These are phyloP conservation scores for Canavalia gladiata DNA, from an alignment of 306 rosid species.

Conservation along the genomic window DNA sequence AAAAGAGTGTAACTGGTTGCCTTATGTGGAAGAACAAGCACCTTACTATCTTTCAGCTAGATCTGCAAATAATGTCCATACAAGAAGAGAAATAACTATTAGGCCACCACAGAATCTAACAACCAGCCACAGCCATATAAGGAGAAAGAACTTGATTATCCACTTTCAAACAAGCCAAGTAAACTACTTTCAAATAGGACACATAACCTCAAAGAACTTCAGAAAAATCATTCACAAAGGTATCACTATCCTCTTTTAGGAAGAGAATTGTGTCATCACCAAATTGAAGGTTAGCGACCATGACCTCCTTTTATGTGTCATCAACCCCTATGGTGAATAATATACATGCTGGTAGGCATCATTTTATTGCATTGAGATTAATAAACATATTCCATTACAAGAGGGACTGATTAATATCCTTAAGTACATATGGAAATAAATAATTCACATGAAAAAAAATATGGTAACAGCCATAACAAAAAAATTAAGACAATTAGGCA, in stretches of 20 bases:
- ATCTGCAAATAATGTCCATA: no score
- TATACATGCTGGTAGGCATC: not conserved
- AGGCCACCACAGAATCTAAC: no score
- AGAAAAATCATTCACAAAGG: not conserved
- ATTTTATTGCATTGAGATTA: not conserved
- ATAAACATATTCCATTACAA: not conserved
- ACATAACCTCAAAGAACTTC: not conserved
- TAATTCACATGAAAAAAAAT: slow-evolving; percentile 7
- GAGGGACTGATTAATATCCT: not conserved
- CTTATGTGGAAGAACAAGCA: no score
- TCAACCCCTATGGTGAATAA: not conserved
- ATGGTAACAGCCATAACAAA: not conserved
- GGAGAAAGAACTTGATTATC: no score
- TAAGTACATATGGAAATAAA: not conserved
- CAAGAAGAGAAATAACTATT: no score
- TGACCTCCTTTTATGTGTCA: not conserved
- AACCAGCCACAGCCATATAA: no score
- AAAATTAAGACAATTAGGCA: not conserved
- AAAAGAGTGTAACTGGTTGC: no score
- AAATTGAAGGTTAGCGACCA: not conserved
- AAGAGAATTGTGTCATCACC: not conserved
- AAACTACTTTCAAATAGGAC: no score
- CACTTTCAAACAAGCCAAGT: no score
- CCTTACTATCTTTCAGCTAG: no score
- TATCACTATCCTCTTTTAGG: not conserved